Percentiles rank a stretch among this genome's conserved stretches.
Evolutionary conservation across 2,329 filamentous ascomycete species (phyloP).

Genomic region (Clonostachys rhizophaga): DNA sequence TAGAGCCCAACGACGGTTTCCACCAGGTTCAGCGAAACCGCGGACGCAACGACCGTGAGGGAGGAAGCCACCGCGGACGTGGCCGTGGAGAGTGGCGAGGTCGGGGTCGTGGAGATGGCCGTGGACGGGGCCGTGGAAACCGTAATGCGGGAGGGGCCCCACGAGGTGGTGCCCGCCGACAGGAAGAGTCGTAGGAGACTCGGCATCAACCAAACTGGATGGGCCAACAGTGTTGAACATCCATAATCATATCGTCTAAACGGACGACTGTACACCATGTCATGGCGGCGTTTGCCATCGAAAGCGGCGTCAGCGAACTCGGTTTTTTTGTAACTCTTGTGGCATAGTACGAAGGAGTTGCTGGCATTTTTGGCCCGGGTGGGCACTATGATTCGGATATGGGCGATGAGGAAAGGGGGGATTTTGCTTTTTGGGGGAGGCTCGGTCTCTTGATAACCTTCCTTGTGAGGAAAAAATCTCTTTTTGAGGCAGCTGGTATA

Average conservation of each 20-base stretch:
- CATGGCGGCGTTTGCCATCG: conserved; percentile 30
- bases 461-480: neutral
- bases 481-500: neutral
- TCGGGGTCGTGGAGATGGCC: conserved; percentile 44
- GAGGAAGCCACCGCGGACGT: conserved; percentile 30
- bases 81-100: conserved; percentile 46
- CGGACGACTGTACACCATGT: conserved; percentile 31
- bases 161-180: conserved; percentile 26
- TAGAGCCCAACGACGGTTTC: conserved; percentile 61
- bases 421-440: neutral
- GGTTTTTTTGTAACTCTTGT: conserved; percentile 8
- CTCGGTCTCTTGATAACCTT: conserved; percentile 1
- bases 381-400: neutral
- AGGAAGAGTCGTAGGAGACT: conserved; percentile 29
- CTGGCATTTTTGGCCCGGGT: conserved; percentile 4
- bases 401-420: neutral
- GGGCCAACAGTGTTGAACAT: neutral
- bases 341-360: conserved; percentile 16
- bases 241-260: conserved; percentile 8
- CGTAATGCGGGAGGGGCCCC: conserved; percentile 24
- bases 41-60: conserved; percentile 48
- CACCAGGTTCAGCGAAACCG: conserved; percentile 64
- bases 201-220: conserved; percentile 10
- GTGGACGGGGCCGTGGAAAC: conserved; percentile 33
- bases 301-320: conserved; percentile 14